Evolutionary conservation across 1,139 yeast genomes (phyloP), one percentile per base, ranked within the genome.

Genomic region (Yamadazyma blattariae): DNA sequence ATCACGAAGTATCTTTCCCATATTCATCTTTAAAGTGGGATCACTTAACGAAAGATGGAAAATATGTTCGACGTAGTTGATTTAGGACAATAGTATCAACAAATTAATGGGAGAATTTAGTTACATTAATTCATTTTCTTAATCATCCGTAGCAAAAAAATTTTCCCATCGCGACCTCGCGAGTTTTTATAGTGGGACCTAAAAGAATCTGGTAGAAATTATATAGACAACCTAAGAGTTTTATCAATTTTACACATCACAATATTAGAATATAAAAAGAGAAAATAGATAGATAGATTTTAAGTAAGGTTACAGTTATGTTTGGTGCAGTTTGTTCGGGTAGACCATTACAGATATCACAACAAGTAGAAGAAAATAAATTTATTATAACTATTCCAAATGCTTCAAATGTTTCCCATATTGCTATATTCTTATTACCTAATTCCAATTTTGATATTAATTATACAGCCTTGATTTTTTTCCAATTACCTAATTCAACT

Each of bases 381-480:
- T 83, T 73, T 48, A 82, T 81, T n/a, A 67, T 81, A 36, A 65
- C 64, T 31, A 70, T 83, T 5, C 71, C 74, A 37, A 79, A 81
- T 53, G 88, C 86, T 1, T 65, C 80, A 17, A 71, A 70, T 39
- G 70, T 83, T 25, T 81, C 88, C 32, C 90, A 85, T 52, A 70
- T 88, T 34, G 82, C 92, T 3, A 65, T 88, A 14, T 88, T 88
- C 51, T 63, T 86, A 26, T 68, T 88, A 9, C 96, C 96, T 2
- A 84, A 79, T 38, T 64, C 78, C 21, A 64, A 58, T 44, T 66
- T 67, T 39, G 67, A 85, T 30, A 72, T 78, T 1, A 75, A 74
- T 35, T 82, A 70, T 49, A 80, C 92, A 0, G 97, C 97, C 0
- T 71, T 90, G 31, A 87, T 92, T 3, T 92, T 85, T 59, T 90